Conservation (phyloP, 139 green algal genomes). For the Chloropicon primus region DNA sequence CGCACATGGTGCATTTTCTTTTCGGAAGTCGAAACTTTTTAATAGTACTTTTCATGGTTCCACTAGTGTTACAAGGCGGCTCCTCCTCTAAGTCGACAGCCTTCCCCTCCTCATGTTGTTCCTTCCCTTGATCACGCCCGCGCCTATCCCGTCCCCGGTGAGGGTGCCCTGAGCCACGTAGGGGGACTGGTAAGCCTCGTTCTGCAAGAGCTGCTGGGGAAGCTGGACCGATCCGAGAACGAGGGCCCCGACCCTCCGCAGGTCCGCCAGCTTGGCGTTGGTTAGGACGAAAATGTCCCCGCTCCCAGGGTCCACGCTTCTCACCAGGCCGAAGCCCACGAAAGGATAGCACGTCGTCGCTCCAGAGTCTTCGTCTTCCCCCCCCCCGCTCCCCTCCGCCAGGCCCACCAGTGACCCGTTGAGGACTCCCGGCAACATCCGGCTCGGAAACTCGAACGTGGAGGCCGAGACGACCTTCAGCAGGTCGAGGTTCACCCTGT, state of each 20-base stretch:
- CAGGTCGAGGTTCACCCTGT: not conserved
- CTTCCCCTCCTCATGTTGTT: slow-evolving; percentile 38
- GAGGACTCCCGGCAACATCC: not conserved
- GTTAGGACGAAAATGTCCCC: not conserved
- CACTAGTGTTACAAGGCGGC: no score
- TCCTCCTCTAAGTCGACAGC: not conserved
- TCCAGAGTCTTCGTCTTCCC: no score
- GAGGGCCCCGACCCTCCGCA: not conserved
- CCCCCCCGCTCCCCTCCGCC: not conserved
- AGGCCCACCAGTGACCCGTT: not conserved
- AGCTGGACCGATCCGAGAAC: slow-evolving; percentile 46
- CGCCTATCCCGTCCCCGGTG: slow-evolving; percentile 36
- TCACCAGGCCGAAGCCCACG: not conserved
- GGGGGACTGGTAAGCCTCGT: slow-evolving; percentile 17
- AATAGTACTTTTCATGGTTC: not conserved
- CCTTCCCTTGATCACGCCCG: slow-evolving; percentile 34
- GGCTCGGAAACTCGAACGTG: not conserved
- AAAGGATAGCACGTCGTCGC: not conserved
- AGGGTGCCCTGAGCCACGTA: slow-evolving; percentile 48
- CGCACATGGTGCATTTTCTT: not conserved
- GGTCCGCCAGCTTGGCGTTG: not conserved
- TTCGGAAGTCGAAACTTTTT: no score
- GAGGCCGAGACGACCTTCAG: not conserved
- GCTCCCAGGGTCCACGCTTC: not conserved
- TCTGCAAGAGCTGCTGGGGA: slow-evolving; percentile 39